Base-by-base conservation (phyloP, 768 basidiomycete genomes). In the Polyporus arcularius region DNA sequence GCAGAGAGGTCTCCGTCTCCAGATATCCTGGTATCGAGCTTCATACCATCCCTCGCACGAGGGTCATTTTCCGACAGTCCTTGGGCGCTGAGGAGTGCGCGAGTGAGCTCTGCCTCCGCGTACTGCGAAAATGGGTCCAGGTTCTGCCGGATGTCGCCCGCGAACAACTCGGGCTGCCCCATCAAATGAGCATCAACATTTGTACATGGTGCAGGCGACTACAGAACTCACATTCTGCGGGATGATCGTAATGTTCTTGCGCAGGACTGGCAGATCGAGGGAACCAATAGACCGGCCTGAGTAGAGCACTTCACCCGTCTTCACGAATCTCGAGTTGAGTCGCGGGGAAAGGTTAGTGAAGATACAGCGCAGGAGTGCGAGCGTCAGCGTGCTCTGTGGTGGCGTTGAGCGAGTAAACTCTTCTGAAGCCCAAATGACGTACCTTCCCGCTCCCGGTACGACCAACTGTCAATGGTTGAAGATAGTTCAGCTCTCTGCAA, bases 91-190 rank as follows among this genome's bases (percentile, higher is more conserved):
- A 79, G 76, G 18, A 85, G 70, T 0, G 82, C 82, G 45, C 75
- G 76, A 48, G 83, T 80, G 32, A 85, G 74, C 5, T 71, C 72
- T 0, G 80, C 73, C 60, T 87, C 85, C 45, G 84, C 82, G 61
- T 83, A 74, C 61, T 83, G 75, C 4, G 70, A 76, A 65, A 85
- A 87, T 1, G 85, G 84, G 65, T 87, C 86, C 14, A 86, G 70
- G 64, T 86, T 86, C 53, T 76, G 74, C 21, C 85, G 80, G 32
- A 87, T 72, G 4, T 80, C 79, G 5, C 86, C 86, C 28, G 78
- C 79, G 30, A 86, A 71, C 0, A 86, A 72, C 57, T 83, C 80
- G 32, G 81, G 80, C 75, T 79, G 58, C 26, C 11, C 55, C 5
- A 45, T 42, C 40, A 4, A 12, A 12, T 5, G 16, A 8, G 3